These are phyloP conservation scores for Entophlyctis helioformis DNA, from an alignment of 192 early-diverging fungal genomes.

Conservation along the genomic window DNA sequence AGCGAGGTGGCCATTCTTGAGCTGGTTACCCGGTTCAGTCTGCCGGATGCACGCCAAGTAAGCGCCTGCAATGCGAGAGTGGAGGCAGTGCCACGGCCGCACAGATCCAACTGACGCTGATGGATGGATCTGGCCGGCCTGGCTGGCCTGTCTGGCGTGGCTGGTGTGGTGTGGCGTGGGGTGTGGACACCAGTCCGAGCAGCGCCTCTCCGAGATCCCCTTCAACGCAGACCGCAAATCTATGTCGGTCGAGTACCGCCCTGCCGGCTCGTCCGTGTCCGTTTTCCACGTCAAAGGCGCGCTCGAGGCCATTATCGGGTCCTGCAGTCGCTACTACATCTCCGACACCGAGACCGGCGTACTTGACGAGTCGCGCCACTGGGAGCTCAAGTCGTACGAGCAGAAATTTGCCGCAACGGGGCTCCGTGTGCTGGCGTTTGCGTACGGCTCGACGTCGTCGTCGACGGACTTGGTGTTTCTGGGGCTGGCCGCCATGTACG, in stretches of 20 bases:
- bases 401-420: constrained; percentile 63
- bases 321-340: constrained; percentile 54
- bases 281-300: constrained; percentile 74
- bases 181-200: not conserved
- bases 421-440: constrained; percentile 78
- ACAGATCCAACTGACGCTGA: too few relatives aligned
- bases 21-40: constrained; percentile 34
- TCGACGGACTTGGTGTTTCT: constrained; percentile 61
- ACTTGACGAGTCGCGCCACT: constrained; percentile 41
- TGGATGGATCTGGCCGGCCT: too few relatives aligned
- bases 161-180: too few relatives aligned
- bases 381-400: too few relatives aligned
- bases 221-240: constrained; percentile 91
- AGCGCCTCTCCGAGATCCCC: constrained; percentile 49
- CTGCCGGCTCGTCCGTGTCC: constrained; percentile 3
- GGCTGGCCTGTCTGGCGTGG: too few relatives aligned
- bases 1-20: constrained; percentile 91
- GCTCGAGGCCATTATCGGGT: constrained; percentile 62
- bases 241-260: constrained; percentile 66
- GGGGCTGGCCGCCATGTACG: constrained; percentile 81
- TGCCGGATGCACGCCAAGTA: constrained; percentile 66
- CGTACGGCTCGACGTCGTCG: constrained; percentile 43
- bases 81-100: too few relatives aligned
- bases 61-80: too few relatives aligned
- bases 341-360: constrained; percentile 36